Evolutionary conservation across 345 rosid genomes (phyloP).

Genomic region (Iberis pinnata): DNA sequence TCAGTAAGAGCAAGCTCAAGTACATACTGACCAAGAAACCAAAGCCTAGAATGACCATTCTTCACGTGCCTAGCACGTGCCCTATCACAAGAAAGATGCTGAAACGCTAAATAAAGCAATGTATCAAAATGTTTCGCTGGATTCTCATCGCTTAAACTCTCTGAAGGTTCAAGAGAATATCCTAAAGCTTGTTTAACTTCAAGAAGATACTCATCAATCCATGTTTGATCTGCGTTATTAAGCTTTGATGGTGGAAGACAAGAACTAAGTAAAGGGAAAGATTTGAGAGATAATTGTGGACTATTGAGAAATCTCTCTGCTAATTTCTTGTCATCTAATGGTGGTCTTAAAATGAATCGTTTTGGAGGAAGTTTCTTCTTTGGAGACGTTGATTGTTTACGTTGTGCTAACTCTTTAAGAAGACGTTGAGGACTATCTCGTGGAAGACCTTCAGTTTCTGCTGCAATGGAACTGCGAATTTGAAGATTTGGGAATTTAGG

Average conservation of each 20-base stretch:
- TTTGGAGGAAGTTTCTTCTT: constrained; percentile 67
- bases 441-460: constrained; percentile 60
- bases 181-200: constrained; percentile 96
- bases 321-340: constrained; percentile 74
- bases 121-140: constrained; percentile 94
- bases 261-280: constrained; percentile 77
- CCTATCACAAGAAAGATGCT: constrained; percentile 86
- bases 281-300: constrained; percentile 82
- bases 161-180: constrained; percentile 67
- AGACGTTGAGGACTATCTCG: constrained; percentile 77
- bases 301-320: constrained; percentile 72
- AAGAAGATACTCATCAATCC: constrained; percentile 87
- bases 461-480: constrained; percentile 42
- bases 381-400: constrained; percentile 54
- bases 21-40: constrained; percentile 86
- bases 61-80: constrained; percentile 72
- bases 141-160: constrained; percentile 59
- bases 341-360: constrained; percentile 68
- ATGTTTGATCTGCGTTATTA: constrained; percentile 72
- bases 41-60: constrained; percentile 75
- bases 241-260: constrained; percentile 77
- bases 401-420: constrained; percentile 86
- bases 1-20: constrained; percentile 76
- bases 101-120: constrained; percentile 74
- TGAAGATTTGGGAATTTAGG: constrained; percentile 35